Evolutionary conservation across 495 filamentous ascomycete species (phyloP).

Genomic region (Neurospora tetraspora): DNA sequence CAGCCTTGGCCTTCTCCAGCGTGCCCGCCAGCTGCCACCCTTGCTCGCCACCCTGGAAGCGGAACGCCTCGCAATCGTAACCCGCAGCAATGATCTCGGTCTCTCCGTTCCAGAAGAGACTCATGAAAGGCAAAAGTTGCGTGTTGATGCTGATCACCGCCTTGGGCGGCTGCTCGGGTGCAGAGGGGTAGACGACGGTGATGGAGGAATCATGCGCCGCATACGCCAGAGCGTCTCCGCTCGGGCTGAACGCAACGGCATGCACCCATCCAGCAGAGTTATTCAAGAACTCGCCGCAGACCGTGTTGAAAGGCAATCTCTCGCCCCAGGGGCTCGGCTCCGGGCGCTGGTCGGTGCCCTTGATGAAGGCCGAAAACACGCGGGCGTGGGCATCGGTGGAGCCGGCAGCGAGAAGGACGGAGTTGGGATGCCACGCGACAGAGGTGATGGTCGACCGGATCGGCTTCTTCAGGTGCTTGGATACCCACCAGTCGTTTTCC

Average conservation of each 20-base stretch:
- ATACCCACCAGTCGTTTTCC: constrained; percentile 99
- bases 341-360: constrained; percentile 79
- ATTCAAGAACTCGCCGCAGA: constrained; percentile 92
- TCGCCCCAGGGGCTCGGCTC: constrained; percentile 92
- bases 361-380: constrained; percentile 92
- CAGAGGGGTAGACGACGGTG: constrained; percentile 90
- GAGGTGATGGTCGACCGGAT: constrained; percentile 93
- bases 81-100: constrained; percentile 91
- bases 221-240: constrained; percentile 84
- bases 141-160: constrained; percentile 83
- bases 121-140: constrained; percentile 82
- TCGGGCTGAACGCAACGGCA: constrained; percentile 80
- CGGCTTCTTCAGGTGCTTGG: constrained; percentile 97
- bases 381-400: constrained; percentile 96
- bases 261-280: constrained; percentile 96
- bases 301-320: constrained; percentile 90
- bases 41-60: constrained; percentile 67
- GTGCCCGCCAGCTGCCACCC: constrained; percentile 85
- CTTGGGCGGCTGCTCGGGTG: constrained; percentile 78
- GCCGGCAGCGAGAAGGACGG: constrained; percentile 84
- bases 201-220: constrained; percentile 89
- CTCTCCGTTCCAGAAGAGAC: constrained; percentile 85
- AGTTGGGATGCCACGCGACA: constrained; percentile 94
- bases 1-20: constrained; percentile 62
- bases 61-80: constrained; percentile 92